Conservation (phyloP, 495 filamentous ascomycete genomes). For the Terfezia boudieri region DNA sequence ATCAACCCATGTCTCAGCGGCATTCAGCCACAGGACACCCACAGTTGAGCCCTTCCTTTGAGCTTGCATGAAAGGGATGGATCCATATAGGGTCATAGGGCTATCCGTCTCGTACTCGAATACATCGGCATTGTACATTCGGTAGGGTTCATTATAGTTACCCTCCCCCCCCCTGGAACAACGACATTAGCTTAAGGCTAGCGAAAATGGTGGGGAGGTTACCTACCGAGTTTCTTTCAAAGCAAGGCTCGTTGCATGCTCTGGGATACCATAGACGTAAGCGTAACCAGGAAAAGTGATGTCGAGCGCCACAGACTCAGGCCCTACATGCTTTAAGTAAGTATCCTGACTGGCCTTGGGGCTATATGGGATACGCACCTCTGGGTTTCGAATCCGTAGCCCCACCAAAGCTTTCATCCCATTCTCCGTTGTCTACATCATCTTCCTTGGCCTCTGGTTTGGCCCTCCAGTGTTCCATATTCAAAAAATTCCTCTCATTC, state of each 20-base stretch:
- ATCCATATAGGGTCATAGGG: conserved; percentile 94
- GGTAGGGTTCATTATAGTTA: conserved; percentile 77
- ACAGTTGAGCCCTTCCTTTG: conserved; percentile 83
- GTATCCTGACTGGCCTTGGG: background rate
- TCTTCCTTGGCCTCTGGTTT: conserved; percentile 47
- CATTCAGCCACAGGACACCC: conserved; percentile 96
- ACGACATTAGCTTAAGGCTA: conserved; percentile 4
- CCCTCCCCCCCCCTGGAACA: conserved; percentile 40
- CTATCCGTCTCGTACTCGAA: conserved; percentile 94
- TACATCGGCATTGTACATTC: conserved; percentile 86
- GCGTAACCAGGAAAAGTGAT: conserved; percentile 79
- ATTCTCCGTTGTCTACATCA: conserved; percentile 60
- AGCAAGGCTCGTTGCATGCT: conserved; percentile 70
- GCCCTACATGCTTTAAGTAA: conserved; percentile 23
- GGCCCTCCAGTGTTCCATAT: conserved; percentile 84
- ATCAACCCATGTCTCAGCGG: conserved; percentile 93
- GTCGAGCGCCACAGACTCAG: conserved; percentile 76
- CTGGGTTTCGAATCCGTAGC: conserved; percentile 83
- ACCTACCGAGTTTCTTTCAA: conserved; percentile 53
- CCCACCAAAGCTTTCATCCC: conserved; percentile 89
- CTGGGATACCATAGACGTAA: conserved; percentile 86
- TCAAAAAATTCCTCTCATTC: conserved; percentile 69
- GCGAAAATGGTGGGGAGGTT: conserved; percentile 12
- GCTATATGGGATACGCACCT: conserved; percentile 18
- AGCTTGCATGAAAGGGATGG: conserved; percentile 93